Percentiles rank a stretch among this genome's conserved stretches.
These are phyloP conservation scores for Hymenoscyphus occultus DNA, from an alignment of 2,329 filamentous ascomycete species.

Conservation along the genomic window DNA sequence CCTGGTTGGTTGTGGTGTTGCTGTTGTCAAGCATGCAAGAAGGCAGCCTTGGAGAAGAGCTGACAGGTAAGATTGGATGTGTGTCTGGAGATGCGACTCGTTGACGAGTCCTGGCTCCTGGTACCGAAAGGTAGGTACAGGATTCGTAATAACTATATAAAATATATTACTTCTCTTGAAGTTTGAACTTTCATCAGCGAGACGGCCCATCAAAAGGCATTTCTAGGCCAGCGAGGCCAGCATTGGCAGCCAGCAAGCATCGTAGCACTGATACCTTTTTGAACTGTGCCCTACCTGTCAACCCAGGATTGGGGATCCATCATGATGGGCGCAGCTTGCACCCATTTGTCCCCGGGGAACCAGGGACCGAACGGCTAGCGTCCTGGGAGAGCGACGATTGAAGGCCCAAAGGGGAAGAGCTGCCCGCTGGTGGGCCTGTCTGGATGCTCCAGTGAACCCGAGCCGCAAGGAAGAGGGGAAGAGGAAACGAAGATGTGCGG, in stretches of 20 bases:
- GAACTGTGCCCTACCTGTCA: conserved; percentile 4
- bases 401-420: not conserved
- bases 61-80: conserved; percentile 4
- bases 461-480: not conserved
- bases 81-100: not conserved
- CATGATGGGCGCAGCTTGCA: conserved; percentile 3
- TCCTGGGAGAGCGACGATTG: conserved; percentile 3
- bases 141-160: not conserved
- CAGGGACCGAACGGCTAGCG: not conserved
- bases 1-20: not conserved
- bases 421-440: not conserved
- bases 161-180: not conserved
- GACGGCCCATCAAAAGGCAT: conserved; percentile 1
- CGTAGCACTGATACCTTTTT: not conserved
- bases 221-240: conserved; percentile 1
- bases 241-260: conserved; percentile 5
- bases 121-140: not conserved
- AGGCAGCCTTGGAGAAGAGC: not conserved
- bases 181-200: not conserved
- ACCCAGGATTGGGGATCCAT: conserved; percentile 7
- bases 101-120: conserved; percentile 2
- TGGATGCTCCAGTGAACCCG: not conserved
- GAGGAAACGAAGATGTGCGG: conserved; percentile 2
- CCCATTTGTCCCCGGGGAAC: not conserved
- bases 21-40: not conserved